phyloP scores from a whole-genome alignment of 805 yeast species.

The Zygosaccharomyces rouxii region DNA sequence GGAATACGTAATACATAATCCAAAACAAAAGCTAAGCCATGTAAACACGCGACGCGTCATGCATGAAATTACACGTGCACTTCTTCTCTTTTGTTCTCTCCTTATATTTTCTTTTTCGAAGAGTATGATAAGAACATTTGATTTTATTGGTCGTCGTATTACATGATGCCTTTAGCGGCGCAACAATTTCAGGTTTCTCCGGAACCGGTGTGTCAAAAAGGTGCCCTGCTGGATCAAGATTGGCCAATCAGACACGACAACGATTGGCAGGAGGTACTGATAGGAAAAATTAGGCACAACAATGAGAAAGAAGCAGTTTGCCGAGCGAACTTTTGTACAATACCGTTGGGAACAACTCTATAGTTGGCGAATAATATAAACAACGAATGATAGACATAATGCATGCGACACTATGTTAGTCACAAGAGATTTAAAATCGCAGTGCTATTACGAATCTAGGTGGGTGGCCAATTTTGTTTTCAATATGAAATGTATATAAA shows the following conservation, averaged over 20 bases:
- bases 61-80: neutral
- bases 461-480: neutral
- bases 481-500: neutral
- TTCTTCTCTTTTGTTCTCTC: too few relatives aligned
- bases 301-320: neutral
- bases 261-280: neutral
- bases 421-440: neutral
- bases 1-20: neutral
- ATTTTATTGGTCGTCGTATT: neutral
- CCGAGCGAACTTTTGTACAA: neutral
- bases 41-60: neutral
- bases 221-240: neutral
- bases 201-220: neutral
- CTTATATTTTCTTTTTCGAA: neutral
- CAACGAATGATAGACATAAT: neutral
- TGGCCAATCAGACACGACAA: constrained; percentile 2
- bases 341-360: neutral
- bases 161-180: neutral
- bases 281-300: constrained; percentile 2
- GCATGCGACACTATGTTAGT: neutral
- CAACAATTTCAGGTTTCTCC: neutral
- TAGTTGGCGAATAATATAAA: neutral
- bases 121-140: neutral
- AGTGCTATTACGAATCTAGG: neutral
- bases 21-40: neutral